Percentiles rank a stretch among this genome's conserved stretches.
These are phyloP conservation scores for Hepatocystis sp. DNA, from an alignment of 169 alveolate species.

Conservation along the genomic window DNA sequence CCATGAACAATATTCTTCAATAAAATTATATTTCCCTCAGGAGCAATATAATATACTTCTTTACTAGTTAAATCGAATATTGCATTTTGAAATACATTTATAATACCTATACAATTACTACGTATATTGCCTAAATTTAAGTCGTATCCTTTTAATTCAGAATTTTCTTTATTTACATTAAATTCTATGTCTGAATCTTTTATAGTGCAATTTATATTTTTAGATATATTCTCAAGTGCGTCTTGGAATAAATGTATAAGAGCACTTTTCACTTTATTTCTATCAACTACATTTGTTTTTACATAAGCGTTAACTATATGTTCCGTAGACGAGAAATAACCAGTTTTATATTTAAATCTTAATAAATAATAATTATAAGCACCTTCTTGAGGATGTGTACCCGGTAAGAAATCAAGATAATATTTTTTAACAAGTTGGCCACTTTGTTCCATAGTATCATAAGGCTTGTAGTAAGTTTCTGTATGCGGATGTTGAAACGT, in stretches of 20 bases:
- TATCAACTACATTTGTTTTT: conserved; percentile 39
- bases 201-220: conserved; percentile 32
- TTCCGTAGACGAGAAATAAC: conserved; percentile 17
- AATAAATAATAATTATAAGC: conserved; percentile 7
- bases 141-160: conserved; percentile 34
- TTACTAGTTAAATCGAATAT: conserved; percentile 35
- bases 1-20: conserved; percentile 35
- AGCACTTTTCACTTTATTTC: conserved; percentile 16
- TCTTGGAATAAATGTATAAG: conserved; percentile 27
- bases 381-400: not conserved
- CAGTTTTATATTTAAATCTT: conserved; percentile 41
- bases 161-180: conserved; percentile 7
- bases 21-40: conserved; percentile 32
- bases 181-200: conserved; percentile 29
- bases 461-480: too few relatives aligned
- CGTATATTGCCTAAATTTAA: conserved; percentile 53
- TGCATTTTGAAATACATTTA: conserved; percentile 46
- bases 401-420: too few relatives aligned
- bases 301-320: conserved; percentile 32
- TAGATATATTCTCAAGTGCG: conserved; percentile 20
- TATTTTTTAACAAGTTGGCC: too few relatives aligned
- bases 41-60: conserved; percentile 46
- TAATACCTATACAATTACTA: conserved; percentile 21
- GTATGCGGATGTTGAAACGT: too few relatives aligned
- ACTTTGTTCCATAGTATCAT: too few relatives aligned